Conservation (phyloP, 352 stramenopile species). For the Phytophthora hibernalis region DNA sequence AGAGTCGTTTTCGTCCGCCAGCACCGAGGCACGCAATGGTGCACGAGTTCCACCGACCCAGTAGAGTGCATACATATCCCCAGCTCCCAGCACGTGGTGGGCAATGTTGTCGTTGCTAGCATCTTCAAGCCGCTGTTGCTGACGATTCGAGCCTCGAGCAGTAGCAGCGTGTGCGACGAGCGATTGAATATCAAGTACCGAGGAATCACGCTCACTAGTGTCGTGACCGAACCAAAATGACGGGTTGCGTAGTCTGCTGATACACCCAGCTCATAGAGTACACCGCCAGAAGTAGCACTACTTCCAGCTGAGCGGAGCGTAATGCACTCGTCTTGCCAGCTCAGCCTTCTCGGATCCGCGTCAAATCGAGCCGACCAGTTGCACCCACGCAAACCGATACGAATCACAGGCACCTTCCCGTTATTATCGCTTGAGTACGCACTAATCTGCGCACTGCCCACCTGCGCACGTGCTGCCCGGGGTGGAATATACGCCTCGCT, state of each 20-base stretch:
- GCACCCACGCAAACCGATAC: slow-evolving; percentile 60
- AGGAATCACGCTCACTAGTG: slow-evolving; percentile 84
- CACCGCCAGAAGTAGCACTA: slow-evolving; percentile 29
- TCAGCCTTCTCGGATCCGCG: slow-evolving; percentile 73
- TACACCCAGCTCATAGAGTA: slow-evolving; percentile 85
- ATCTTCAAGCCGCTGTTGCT: slow-evolving; percentile 34
- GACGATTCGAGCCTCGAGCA: slow-evolving; percentile 56
- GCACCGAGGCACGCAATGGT: slow-evolving; percentile 62
- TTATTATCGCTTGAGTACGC: slow-evolving; percentile 61
- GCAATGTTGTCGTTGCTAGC: slow-evolving; percentile 51
- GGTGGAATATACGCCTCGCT: slow-evolving; percentile 68
- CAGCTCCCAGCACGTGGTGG: slow-evolving; percentile 75
- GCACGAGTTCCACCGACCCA: slow-evolving; percentile 68
- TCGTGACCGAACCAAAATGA: slow-evolving; percentile 87
- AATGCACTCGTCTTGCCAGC: slow-evolving; percentile 88
- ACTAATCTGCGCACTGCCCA: slow-evolving; percentile 79
- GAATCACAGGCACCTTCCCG: slow-evolving; percentile 54
- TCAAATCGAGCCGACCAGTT: slow-evolving; percentile 79
- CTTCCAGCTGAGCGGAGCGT: slow-evolving; percentile 49
- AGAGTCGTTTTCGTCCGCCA: slow-evolving; percentile 42
- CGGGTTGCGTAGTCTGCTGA: slow-evolving; percentile 83
- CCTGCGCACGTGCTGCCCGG: slow-evolving; percentile 56
- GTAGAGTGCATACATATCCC: slow-evolving; percentile 82
- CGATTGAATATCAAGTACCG: slow-evolving; percentile 82
- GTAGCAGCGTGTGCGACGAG: slow-evolving; percentile 66